These are phyloP conservation scores for Recurvomyces mirabilis DNA, from an alignment of 495 filamentous ascomycete genomes.

Conservation along the genomic window DNA sequence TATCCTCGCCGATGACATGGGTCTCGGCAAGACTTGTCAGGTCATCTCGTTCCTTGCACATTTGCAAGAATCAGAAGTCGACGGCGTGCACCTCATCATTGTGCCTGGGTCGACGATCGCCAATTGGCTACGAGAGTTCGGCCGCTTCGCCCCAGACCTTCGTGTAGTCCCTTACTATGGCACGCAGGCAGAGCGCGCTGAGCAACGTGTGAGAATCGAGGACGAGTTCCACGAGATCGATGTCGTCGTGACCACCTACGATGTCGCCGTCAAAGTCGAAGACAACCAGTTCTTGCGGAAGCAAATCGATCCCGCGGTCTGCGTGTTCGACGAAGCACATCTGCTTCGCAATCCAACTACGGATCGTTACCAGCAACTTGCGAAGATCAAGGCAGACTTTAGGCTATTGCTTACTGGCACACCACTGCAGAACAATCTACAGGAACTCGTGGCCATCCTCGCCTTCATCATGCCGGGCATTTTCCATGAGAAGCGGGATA, in stretches of 20 bases:
- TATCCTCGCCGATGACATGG: constrained; percentile 97
- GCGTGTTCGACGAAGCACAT: constrained; percentile 90
- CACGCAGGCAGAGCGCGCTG: constrained; percentile 45
- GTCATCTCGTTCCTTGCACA: constrained; percentile 87
- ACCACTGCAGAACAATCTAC: constrained; percentile 89
- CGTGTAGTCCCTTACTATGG: constrained; percentile 76
- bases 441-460: constrained; percentile 77
- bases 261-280: constrained; percentile 50
- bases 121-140: constrained; percentile 89
- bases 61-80: constrained; percentile 52
- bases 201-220: constrained; percentile 51
- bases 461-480: constrained; percentile 82
- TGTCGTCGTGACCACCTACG: constrained; percentile 86
- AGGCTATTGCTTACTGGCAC: constrained; percentile 84
- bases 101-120: constrained; percentile 88
- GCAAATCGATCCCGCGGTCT: constrained; percentile 44
- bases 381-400: constrained; percentile 65
- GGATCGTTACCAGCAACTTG: constrained; percentile 65
- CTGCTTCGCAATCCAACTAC: constrained; percentile 78
- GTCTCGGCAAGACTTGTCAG: constrained; percentile 92
- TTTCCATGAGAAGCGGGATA: constrained; percentile 61
- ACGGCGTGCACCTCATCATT: constrained; percentile 75
- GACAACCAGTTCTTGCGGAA: constrained; percentile 62
- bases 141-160: constrained; percentile 69
- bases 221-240: constrained; percentile 55